A percentile compares a stretch with the other conserved stretches of the same genome.
Conservation (phyloP, 2,329 filamentous ascomycete genomes). For the Neoarthrinium moseri region DNA sequence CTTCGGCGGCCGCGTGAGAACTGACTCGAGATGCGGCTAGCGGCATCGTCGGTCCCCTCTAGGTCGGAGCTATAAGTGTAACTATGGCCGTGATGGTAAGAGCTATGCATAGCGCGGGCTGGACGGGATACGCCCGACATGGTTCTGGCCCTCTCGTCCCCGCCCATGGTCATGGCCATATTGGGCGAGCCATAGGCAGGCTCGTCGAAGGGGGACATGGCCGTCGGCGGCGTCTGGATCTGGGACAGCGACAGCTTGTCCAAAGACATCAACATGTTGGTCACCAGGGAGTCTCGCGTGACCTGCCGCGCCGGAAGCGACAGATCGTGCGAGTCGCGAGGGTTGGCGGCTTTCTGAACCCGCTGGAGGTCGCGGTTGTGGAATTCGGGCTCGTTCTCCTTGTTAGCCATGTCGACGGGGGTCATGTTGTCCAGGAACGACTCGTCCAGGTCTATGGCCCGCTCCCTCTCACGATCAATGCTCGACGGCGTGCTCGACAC, state of each 20-base stretch:
- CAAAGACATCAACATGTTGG: slow-evolving; percentile 92
- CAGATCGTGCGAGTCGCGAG: slow-evolving; percentile 76
- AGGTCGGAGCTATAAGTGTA: slow-evolving; percentile 64
- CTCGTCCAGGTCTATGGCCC: slow-evolving; percentile 24
- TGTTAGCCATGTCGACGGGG: slow-evolving; percentile 19
- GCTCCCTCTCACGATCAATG: slow-evolving; percentile 1
- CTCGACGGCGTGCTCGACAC: slow-evolving; percentile 16
- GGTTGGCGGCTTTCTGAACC: slow-evolving; percentile 31
- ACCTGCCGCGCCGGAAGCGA: slow-evolving; percentile 74
- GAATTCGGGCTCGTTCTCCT: slow-evolving; percentile 27
- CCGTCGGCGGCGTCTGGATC: slow-evolving; percentile 29
- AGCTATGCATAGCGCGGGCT: slow-evolving; percentile 14
- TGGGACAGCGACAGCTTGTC: slow-evolving; percentile 72
- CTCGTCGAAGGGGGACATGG: slow-evolving; percentile 33
- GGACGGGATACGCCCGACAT: slow-evolving; percentile 25
- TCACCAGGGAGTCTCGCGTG: slow-evolving; percentile 86
- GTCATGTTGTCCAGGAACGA: slow-evolving; percentile 29
- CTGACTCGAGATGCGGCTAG: slow-evolving; percentile 51
- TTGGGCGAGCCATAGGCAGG: slow-evolving; percentile 25
- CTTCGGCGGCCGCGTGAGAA: slow-evolving; percentile 65
- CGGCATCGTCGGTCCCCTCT: slow-evolving; percentile 51
- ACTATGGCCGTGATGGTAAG: slow-evolving; percentile 32
- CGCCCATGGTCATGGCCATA: slow-evolving; percentile 16
- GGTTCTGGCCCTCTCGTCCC: slow-evolving; percentile 23
- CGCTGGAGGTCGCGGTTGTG: slow-evolving; percentile 25